phyloP scores from a whole-genome alignment of 345 rosid genomes.

The Brassica napus region Da-Ae NC_063445.1:45828001-45828500 shows the following conservation, averaged over 20 bases:
- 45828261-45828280: slow-evolving; percentile 27
- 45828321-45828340: slow-evolving; percentile 96
- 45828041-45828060: not conserved
- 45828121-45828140: slow-evolving; percentile 36
- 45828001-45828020: slow-evolving; percentile 32
- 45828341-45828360: slow-evolving; percentile 95
- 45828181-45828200: slow-evolving; percentile 36
- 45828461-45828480: not conserved
- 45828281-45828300: not conserved
- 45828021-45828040: slow-evolving; percentile 28
- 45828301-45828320: slow-evolving; percentile 40
- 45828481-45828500: not conserved
- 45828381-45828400: slow-evolving; percentile 99
- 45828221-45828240: slow-evolving; percentile 17
- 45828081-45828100: slow-evolving; percentile 32
- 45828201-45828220: slow-evolving; percentile 10
- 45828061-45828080: slow-evolving; percentile 3
- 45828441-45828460: too few relatives aligned
- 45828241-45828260: slow-evolving; percentile 13
- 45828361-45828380: slow-evolving; percentile 92
- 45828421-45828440: not conserved
- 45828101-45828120: slow-evolving; percentile 18
- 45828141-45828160: slow-evolving; percentile 32
- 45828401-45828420: slow-evolving; percentile 57
- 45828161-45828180: slow-evolving; percentile 23